Evolutionary conservation across 2,329 filamentous ascomycete species (phyloP).

Genomic region (Epichloe baconii): DNA sequence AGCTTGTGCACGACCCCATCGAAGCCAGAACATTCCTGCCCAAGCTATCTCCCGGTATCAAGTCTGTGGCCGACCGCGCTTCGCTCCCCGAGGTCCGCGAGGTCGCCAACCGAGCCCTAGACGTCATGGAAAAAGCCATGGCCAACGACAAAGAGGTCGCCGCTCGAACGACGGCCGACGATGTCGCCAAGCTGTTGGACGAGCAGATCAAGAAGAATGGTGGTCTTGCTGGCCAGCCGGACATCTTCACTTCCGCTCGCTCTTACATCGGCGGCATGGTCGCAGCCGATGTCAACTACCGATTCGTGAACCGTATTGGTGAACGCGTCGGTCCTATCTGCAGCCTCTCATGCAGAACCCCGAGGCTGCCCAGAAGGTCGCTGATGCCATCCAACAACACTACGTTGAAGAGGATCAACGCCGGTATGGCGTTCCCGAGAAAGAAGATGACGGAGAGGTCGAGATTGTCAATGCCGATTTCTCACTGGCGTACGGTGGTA

Average conservation of each 20-base stretch:
- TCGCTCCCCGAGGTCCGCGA: conserved; percentile 92
- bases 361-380: conserved; percentile 49
- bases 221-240: conserved; percentile 44
- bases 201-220: conserved; percentile 60
- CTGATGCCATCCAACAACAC: conserved; percentile 59
- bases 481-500: conserved; percentile 93
- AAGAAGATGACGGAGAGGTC: conserved; percentile 81
- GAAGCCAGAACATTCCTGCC: conserved; percentile 92
- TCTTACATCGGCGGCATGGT: conserved; percentile 74
- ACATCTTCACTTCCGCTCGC: conserved; percentile 54
- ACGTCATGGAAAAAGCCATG: conserved; percentile 92
- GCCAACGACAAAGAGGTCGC: conserved; percentile 52
- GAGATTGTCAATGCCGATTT: conserved; percentile 98
- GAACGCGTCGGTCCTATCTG: conserved; percentile 59
- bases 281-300: conserved; percentile 74
- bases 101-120: conserved; percentile 67
- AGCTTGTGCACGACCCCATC: conserved; percentile 88
- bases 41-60: conserved; percentile 86
- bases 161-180: conserved; percentile 54
- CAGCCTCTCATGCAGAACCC: conserved; percentile 51
- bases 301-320: conserved; percentile 61
- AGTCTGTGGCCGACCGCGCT: conserved; percentile 73
- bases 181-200: conserved; percentile 64
- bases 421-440: conserved; percentile 71
- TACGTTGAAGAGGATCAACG: conserved; percentile 77